Base-by-base conservation (phyloP, 2,329 filamentous ascomycete genomes). In the Botrytis pseudocinerea region DNA sequence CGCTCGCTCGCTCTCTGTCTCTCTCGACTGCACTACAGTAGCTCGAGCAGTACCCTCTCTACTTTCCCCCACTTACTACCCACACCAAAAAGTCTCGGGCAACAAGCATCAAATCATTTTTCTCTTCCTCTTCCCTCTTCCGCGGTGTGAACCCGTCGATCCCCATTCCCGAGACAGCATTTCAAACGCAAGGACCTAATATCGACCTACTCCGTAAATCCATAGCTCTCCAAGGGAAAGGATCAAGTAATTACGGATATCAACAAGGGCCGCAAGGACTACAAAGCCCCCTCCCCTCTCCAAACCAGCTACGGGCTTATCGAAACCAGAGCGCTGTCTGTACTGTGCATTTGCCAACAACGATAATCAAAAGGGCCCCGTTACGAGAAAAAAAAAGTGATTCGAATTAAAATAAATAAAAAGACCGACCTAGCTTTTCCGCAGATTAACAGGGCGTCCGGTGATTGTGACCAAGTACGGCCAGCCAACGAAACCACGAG, bases 91-190 rank as follows among this genome's bases (percentile, higher is more conserved):
- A 48, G 64, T 66, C 64, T 66, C 35, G 46, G 35, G 64, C 64
- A 40, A 66, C 14, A 40, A 66, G 7, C 64, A 42, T 68, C 65
- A 59, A 69, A 69, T 57, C 65, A 57, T 28, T 40, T 68, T 38
- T 28, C 28, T 12, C 62, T 38, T 65, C 63, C 42, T n/a, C 25
- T 57, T 68, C 44, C 44, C 65, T 44, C 46, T 54, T 71, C 60
- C 46, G 60, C 69, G 69, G 69, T 32, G 68, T 70, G n/a, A 48
- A 61, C n/a, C 57, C 38, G 69, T 62, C 69, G 69, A 71, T 71
- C 69, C 38, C 46, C 60, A 71, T 32, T 51, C 44, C 35, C 22
- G 32, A 70, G 42, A 38, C 59, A 48, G 28, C 48, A 48, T 48
- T 44, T 25, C 60, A 62, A 51, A 64, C 69, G 69, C 69, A 70